Conservation (phyloP, 306 rosid genomes). For the Myrica gale region DNA sequence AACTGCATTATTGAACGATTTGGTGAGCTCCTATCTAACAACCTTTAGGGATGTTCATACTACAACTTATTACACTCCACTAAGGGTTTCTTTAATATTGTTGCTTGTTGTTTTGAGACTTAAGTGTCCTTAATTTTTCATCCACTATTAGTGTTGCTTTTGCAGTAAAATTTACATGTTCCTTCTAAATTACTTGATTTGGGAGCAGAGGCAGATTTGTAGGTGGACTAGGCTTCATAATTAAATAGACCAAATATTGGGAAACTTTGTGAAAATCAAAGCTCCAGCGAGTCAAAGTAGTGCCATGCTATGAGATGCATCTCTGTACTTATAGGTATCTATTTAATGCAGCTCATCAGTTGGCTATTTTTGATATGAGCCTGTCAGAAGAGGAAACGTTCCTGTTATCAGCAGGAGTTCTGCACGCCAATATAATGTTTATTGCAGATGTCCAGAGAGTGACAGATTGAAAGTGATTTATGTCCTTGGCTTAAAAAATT, state of each 20-base stretch:
- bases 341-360: neutral
- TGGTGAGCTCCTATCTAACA: constrained; percentile 43
- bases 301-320: neutral
- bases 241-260: too few relatives aligned
- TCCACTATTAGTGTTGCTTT: neutral
- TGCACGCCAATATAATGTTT: neutral
- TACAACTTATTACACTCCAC: neutral
- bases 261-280: neutral
- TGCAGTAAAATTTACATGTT: neutral
- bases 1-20: constrained; percentile 49
- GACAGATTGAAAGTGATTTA: neutral
- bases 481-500: neutral
- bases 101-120: neutral
- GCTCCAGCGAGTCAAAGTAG: neutral
- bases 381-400: neutral
- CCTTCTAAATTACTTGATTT: neutral
- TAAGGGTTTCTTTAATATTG: neutral
- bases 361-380: neutral
- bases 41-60: constrained; percentile 13
- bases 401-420: neutral
- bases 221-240: too few relatives aligned
- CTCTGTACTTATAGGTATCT: neutral
- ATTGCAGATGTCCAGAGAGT: neutral
- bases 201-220: neutral
- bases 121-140: neutral